phyloP scores from a whole-genome alignment of 768 basidiomycete genomes.

The Atractiella rhizophila region DNA sequence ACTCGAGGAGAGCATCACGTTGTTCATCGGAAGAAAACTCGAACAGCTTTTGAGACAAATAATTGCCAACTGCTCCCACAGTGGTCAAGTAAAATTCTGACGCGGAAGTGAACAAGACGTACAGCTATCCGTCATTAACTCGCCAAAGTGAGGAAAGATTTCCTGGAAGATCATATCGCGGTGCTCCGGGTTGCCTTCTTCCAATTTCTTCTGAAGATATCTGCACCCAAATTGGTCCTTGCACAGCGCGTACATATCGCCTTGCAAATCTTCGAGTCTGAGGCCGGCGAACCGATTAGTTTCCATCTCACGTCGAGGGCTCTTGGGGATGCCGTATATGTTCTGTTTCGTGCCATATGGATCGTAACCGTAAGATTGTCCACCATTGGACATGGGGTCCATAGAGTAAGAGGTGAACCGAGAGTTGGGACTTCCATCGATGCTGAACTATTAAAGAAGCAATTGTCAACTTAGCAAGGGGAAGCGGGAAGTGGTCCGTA shows the following conservation, averaged over 20 bases:
- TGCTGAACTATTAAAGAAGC: slow-evolving; percentile 6
- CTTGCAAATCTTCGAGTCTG: slow-evolving; percentile 76
- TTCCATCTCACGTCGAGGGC: too few relatives aligned
- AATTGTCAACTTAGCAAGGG: background rate
- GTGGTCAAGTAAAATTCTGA: background rate
- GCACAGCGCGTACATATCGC: slow-evolving; percentile 79
- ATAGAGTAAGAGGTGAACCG: slow-evolving; percentile 5
- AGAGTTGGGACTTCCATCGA: slow-evolving; percentile 13
- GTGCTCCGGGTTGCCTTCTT: slow-evolving; percentile 83
- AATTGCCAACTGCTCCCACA: slow-evolving; percentile 98
- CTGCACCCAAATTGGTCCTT: slow-evolving; percentile 98
- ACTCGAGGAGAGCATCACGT: slow-evolving; percentile 84
- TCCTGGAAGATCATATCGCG: slow-evolving; percentile 98
- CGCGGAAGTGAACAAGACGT: background rate
- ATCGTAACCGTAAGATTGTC: background rate
- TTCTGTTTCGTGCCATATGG: background rate
- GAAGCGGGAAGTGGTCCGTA: background rate
- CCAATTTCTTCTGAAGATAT: slow-evolving; percentile 94
- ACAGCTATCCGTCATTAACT: slow-evolving; percentile 73
- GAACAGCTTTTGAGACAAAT: slow-evolving; percentile 88
- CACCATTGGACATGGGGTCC: background rate
- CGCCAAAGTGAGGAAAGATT: slow-evolving; percentile 89
- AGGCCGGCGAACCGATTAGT: slow-evolving; percentile 95
- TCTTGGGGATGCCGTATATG: background rate
- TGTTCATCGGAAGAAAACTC: slow-evolving; percentile 96